Evolutionary conservation across 2,329 filamentous ascomycete genomes (phyloP).

Genomic region (Aspergillus eucalypticola): DNA sequence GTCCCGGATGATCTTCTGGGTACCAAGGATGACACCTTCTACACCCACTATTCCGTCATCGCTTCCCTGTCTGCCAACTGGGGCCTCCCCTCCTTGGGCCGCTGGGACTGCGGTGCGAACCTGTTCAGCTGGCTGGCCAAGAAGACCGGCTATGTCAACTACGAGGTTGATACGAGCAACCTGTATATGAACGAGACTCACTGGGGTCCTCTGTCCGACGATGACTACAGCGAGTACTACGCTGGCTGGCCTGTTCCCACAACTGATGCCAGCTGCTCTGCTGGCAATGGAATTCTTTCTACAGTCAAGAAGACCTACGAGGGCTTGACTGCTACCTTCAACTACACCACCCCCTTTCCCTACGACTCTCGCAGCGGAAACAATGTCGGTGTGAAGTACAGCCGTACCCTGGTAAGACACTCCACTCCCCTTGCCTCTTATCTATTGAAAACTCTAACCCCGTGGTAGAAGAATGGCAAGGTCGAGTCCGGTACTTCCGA

Average conservation of each 20-base stretch:
- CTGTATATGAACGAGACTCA: slow-evolving; percentile 59
- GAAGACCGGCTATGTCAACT: slow-evolving; percentile 58
- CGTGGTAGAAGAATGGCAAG: slow-evolving; percentile 10
- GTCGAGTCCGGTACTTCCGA: slow-evolving; percentile 4
- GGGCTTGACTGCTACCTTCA: slow-evolving; percentile 28
- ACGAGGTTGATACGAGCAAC: slow-evolving; percentile 41
- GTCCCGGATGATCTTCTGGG: slow-evolving; percentile 64
- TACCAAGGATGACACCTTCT: slow-evolving; percentile 68
- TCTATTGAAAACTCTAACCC: background rate
- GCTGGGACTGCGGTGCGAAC: slow-evolving; percentile 72
- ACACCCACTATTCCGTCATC: slow-evolving; percentile 73
- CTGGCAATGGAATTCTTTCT: slow-evolving; percentile 36
- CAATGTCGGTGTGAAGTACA: slow-evolving; percentile 23
- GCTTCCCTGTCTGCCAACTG: slow-evolving; percentile 70
- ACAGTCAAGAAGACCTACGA: slow-evolving; percentile 35
- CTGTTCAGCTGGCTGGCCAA: slow-evolving; percentile 63
- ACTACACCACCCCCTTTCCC: slow-evolving; percentile 37
- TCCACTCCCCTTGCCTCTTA: background rate
- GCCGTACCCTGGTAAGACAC: slow-evolving; percentile 18
- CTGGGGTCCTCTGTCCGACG: slow-evolving; percentile 45
- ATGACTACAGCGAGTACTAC: slow-evolving; percentile 27
- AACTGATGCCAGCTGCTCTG: slow-evolving; percentile 37
- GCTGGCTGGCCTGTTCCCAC: slow-evolving; percentile 34
- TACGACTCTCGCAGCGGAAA: slow-evolving; percentile 25
- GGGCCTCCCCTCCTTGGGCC: slow-evolving; percentile 67